These are phyloP conservation scores for Pugionium cornutum DNA, from an alignment of 345 rosid species.

Conservation along the genomic window DNA sequence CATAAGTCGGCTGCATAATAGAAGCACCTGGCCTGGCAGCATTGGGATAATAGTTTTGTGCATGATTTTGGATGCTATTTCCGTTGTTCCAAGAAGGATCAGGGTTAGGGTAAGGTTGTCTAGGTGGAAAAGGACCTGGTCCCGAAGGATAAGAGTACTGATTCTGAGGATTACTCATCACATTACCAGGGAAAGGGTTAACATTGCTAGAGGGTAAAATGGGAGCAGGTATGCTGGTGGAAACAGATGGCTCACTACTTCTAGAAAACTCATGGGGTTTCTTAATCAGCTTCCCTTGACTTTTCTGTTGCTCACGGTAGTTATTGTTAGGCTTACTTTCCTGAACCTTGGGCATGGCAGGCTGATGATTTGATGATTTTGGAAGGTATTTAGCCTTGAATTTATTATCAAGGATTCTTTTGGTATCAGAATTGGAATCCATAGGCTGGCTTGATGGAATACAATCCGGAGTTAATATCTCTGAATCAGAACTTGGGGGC, in stretches of 20 bases:
- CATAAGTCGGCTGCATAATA: conserved; percentile 44
- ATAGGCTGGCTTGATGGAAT: conserved; percentile 42
- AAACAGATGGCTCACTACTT: conserved; percentile 39
- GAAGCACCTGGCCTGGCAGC: conserved; percentile 45
- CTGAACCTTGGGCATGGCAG: conserved; percentile 47
- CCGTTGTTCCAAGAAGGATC: conserved; percentile 47
- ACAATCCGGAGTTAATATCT: conserved; percentile 40
- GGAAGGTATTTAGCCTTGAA: conserved; percentile 42
- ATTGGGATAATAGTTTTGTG: conserved; percentile 45
- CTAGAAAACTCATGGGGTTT: conserved; percentile 76
- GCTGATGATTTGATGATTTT: conserved; percentile 46
- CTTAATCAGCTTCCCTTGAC: conserved; percentile 58
- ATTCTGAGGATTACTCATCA: conserved; percentile 42
- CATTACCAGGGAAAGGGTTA: conserved; percentile 41
- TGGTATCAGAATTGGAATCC: conserved; percentile 37
- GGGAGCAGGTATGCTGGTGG: conserved; percentile 34
- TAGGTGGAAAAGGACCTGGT: conserved; percentile 46
- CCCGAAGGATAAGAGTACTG: conserved; percentile 40
- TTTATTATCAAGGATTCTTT: conserved; percentile 46
- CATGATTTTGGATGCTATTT: conserved; percentile 36
- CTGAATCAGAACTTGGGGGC: conserved; percentile 19
- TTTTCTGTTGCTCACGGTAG: conserved; percentile 41
- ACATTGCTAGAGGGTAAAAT: conserved; percentile 45
- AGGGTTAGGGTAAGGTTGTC: conserved; percentile 37
- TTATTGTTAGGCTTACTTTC: conserved; percentile 44